Evolutionary conservation across 805 yeast genomes (phyloP), one percentile per base, ranked within the genome.

Genomic region (Blastobotrys americana): DNA sequence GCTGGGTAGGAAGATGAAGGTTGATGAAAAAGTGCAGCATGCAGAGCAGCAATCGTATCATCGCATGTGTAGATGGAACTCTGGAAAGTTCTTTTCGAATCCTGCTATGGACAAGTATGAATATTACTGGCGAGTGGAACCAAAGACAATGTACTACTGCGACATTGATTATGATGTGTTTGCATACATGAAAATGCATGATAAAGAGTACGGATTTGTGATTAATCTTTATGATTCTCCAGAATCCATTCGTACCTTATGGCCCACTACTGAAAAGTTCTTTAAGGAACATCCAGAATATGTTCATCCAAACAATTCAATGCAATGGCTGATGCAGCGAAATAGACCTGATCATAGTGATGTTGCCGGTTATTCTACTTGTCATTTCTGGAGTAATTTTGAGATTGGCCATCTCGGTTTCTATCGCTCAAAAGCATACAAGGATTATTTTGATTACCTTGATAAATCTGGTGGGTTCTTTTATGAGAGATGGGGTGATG

Each of bases 401-500:
- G 96, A 89, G 63, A 87, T 90, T 53, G 96, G 95, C 3, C 68
- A 84, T 45, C 75, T 87, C 2, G 88, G 82, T 52, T 61, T 89
- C 19, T 89, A 85, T 69, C 70, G 74, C 34, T 76, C 83, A 20
- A 71, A 75, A 2, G 59, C 69, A 10, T 90, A 89, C 63, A 71
- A 76, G 41, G 69, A 69, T 15, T 89, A 81, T 60, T 85, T 85
- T 61, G 64, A 78, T 31, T 76, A 70, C 55, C 63, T 90, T 39
- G 97, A 90, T 46, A 42, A 64, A 3, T 68, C 78, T 2, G 86
- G 88, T 9, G 97, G 97, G 0, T 89, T 90, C 58, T 88, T 79
- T 71, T 73, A 76, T 44, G 96, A 90, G 61, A 68, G 97, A 56
- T 90, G 97, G 97, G 97, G 97, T 1, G 97, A 90, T 70, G 96